Conservation (phyloP, 371 early-diverging fungal species). For the Rhizopus stolonifer region DNA sequence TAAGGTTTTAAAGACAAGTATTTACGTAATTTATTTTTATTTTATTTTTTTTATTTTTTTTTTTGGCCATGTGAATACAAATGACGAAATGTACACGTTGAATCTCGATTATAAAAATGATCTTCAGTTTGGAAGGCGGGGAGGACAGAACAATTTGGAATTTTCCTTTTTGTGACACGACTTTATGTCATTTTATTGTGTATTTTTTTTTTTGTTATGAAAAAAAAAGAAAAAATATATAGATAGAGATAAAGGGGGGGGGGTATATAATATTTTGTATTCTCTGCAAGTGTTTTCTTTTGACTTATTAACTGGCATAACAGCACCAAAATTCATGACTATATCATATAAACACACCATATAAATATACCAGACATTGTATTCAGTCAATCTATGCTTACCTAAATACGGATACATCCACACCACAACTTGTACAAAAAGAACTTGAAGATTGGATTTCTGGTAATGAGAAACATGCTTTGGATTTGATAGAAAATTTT, state of each 20-base stretch:
- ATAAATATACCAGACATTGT: too few relatives aligned
- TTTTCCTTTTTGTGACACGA: too few relatives aligned
- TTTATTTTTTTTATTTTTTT: too few relatives aligned
- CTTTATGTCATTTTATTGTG: too few relatives aligned
- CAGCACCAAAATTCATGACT: slow-evolving; percentile 34
- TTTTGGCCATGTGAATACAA: too few relatives aligned
- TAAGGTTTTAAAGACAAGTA: too few relatives aligned
- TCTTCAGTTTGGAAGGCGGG: too few relatives aligned
- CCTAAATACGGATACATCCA: slow-evolving; percentile 24
- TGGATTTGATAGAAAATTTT: not conserved
- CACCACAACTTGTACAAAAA: slow-evolving; percentile 26
- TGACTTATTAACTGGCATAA: slow-evolving; percentile 4
- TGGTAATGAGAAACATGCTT: not conserved
- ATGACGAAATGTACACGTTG: too few relatives aligned
- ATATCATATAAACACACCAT: not conserved
- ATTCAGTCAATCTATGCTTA: slow-evolving; percentile 4
- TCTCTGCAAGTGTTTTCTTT: not conserved
- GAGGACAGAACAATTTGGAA: too few relatives aligned
- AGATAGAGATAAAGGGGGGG: not conserved
- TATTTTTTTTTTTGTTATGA: too few relatives aligned
- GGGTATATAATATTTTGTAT: not conserved
- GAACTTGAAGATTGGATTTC: not conserved
- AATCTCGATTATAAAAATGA: too few relatives aligned
- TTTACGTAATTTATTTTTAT: too few relatives aligned
- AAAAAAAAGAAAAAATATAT: not conserved